A percentile compares a stretch with the other conserved stretches of the same genome.
Conservation (phyloP, 2,329 filamentous ascomycete species). For the Fusarium staphyleae region DNA sequence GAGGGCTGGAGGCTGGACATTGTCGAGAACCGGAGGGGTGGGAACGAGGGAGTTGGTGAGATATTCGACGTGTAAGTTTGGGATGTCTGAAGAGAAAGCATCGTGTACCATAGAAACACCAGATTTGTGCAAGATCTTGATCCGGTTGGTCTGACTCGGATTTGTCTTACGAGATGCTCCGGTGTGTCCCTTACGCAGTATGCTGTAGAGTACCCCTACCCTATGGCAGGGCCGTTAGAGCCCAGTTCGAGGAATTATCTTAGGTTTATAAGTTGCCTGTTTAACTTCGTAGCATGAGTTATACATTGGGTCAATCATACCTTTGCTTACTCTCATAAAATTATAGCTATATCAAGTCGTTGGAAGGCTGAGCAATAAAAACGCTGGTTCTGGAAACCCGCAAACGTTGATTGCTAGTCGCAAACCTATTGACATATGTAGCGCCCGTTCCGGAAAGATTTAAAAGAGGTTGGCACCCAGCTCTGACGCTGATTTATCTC, state of each 20-base stretch:
- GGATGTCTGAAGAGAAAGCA: conserved; percentile 1
- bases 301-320: too few relatives aligned
- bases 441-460: not conserved
- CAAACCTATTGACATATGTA: too few relatives aligned
- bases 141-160: not conserved
- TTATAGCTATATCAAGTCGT: too few relatives aligned
- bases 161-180: not conserved
- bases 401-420: too few relatives aligned
- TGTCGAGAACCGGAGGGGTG: conserved; percentile 64
- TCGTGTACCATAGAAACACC: conserved; percentile 20
- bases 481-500: not conserved
- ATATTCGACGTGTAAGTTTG: conserved; percentile 66
- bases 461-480: not conserved
- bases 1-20: conserved; percentile 72
- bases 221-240: not conserved
- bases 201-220: conserved; percentile 1
- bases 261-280: too few relatives aligned
- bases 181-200: not conserved
- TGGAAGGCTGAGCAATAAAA: too few relatives aligned
- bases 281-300: too few relatives aligned
- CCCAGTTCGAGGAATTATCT: not conserved
- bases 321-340: too few relatives aligned
- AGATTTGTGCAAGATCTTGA: conserved; percentile 7
- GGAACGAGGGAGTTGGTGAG: conserved; percentile 66
- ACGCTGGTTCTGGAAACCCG: too few relatives aligned